Evolutionary conservation across 768 basidiomycete species (phyloP).

Genomic region (Pleurotus citrinopileatus): DNA sequence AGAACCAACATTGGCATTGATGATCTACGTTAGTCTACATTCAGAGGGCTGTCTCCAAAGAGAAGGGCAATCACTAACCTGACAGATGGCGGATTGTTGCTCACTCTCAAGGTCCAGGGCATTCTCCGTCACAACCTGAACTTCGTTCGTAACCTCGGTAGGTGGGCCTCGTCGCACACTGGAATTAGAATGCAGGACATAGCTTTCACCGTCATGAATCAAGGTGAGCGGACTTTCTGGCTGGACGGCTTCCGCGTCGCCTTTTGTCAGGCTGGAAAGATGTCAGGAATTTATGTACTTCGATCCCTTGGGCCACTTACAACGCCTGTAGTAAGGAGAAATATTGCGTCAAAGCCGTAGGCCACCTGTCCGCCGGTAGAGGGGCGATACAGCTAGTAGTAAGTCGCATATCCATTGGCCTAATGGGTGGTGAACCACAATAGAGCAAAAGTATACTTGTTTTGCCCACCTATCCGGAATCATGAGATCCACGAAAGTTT

Average conservation of each 20-base stretch:
- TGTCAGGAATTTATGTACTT: not conserved
- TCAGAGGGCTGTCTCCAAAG: not conserved
- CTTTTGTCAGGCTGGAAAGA: slow-evolving; percentile 31
- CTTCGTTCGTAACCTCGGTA: slow-evolving; percentile 2
- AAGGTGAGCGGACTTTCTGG: slow-evolving; percentile 49
- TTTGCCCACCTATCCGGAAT: slow-evolving; percentile 52
- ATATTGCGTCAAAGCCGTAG: slow-evolving; percentile 41
- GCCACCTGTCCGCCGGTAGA: slow-evolving; percentile 30
- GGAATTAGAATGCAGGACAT: slow-evolving; percentile 43
- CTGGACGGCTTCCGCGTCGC: slow-evolving; percentile 25
- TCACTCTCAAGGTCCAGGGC: slow-evolving; percentile 51
- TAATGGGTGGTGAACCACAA: slow-evolving; percentile 18
- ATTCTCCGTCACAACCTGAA: slow-evolving; percentile 40
- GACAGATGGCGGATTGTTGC: slow-evolving; percentile 47
- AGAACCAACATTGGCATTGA: slow-evolving; percentile 33
- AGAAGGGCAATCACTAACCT: slow-evolving; percentile 37
- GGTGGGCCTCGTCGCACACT: slow-evolving; percentile 43
- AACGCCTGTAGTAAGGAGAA: slow-evolving; percentile 12
- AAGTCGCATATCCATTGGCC: slow-evolving; percentile 59
- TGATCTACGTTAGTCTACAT: slow-evolving; percentile 35
- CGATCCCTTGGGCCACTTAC: slow-evolving; percentile 3
- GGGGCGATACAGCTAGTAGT: slow-evolving; percentile 31
- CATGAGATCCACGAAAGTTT: slow-evolving; percentile 44
- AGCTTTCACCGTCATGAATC: slow-evolving; percentile 31
- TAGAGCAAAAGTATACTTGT: slow-evolving; percentile 1